Evolutionary conservation across 2,329 filamentous ascomycete genomes (phyloP).

Genomic region (Fusarium lateritium): DNA sequence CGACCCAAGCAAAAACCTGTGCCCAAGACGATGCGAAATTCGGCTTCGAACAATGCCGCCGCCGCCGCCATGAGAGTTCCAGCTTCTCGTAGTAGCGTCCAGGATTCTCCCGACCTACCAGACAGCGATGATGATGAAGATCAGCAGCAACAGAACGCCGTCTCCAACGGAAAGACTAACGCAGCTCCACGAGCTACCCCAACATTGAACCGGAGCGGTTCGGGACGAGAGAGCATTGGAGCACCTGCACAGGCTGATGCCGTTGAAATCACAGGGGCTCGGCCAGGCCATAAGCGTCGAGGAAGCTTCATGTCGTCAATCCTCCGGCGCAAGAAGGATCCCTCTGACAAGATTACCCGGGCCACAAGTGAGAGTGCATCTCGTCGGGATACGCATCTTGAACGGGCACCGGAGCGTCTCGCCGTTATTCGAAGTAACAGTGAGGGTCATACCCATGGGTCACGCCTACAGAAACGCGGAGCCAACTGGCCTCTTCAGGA

Average conservation of each 20-base stretch:
- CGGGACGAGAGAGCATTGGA: constrained; percentile 57
- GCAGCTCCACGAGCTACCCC: constrained; percentile 42
- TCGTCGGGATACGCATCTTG: constrained; percentile 73
- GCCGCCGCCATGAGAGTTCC: constrained; percentile 54
- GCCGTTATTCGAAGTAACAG: constrained; percentile 59
- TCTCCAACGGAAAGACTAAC: constrained; percentile 9
- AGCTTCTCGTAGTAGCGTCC: constrained; percentile 62
- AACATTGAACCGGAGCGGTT: constrained; percentile 59
- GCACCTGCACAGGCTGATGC: constrained; percentile 39
- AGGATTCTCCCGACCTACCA: constrained; percentile 71
- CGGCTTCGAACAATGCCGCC: constrained; percentile 53
- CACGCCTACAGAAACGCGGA: constrained; percentile 49
- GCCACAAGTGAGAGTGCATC: constrained; percentile 70
- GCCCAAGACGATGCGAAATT: constrained; percentile 52
- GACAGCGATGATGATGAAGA: constrained; percentile 69
- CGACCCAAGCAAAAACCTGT: constrained; percentile 53
- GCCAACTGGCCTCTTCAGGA: constrained; percentile 55
- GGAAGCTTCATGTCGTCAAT: constrained; percentile 71
- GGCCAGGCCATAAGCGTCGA: constrained; percentile 56
- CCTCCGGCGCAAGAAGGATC: constrained; percentile 73
- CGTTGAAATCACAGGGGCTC: constrained; percentile 36
- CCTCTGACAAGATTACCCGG: constrained; percentile 67
- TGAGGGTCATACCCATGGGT: constrained; percentile 45
- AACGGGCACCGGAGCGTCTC: constrained; percentile 70
- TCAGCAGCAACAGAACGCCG: constrained; percentile 34